These are phyloP conservation scores for Suillus luteus DNA, from an alignment of 768 basidiomycete species.

Conservation along the genomic window DNA sequence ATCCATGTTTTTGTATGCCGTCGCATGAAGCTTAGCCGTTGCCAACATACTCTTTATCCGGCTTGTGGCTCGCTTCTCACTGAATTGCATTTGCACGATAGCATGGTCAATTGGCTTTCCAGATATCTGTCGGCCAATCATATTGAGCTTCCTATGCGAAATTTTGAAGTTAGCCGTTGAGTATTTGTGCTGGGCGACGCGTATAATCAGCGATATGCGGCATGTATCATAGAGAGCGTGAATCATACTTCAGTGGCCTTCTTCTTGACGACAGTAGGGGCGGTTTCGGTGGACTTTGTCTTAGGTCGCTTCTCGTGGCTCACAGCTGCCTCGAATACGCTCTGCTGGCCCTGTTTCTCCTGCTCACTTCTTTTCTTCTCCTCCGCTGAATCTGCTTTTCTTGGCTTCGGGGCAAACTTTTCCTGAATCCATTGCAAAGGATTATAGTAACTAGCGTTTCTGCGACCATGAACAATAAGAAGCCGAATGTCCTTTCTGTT, in stretches of 20 bases:
- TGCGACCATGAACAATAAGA: constrained; percentile 6
- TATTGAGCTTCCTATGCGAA: constrained; percentile 90
- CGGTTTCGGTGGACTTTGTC: neutral
- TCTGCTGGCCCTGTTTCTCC: constrained; percentile 36
- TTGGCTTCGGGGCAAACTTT: constrained; percentile 51
- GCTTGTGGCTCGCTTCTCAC: constrained; percentile 85
- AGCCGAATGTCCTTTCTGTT: neutral
- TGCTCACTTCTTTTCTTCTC: constrained; percentile 43
- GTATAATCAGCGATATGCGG: neutral
- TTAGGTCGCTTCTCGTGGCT: constrained; percentile 15
- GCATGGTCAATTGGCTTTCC: constrained; percentile 93
- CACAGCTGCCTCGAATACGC: constrained; percentile 20
- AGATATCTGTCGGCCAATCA: constrained; percentile 82
- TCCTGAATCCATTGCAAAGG: constrained; percentile 68
- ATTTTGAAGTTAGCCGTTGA: constrained; percentile 93
- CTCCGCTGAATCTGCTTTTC: constrained; percentile 47
- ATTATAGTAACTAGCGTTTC: constrained; percentile 50
- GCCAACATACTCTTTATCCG: constrained; percentile 89
- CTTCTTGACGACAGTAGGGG: constrained; percentile 21
- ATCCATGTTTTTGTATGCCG: constrained; percentile 72
- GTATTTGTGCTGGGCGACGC: constrained; percentile 74
- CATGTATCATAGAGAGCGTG: neutral
- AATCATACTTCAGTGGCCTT: constrained; percentile 33
- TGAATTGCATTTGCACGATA: constrained; percentile 96
- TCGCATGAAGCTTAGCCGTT: constrained; percentile 84